A percentile compares a stretch with the other conserved stretches of the same genome.
phyloP scores from a whole-genome alignment of 169 alveolate species.

The Cryptosporidium ryanae region DNA sequence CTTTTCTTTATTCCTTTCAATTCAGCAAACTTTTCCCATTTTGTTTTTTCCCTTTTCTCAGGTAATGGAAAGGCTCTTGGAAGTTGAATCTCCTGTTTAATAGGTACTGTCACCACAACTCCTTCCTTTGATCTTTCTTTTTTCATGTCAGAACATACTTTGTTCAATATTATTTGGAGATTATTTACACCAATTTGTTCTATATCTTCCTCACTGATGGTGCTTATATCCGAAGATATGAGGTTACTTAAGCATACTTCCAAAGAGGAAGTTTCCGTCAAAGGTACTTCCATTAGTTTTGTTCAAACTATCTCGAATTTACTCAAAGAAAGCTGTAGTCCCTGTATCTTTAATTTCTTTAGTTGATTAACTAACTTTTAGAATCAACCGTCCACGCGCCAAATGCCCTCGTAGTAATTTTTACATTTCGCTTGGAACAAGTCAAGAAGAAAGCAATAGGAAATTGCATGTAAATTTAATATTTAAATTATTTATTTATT shows the following conservation, averaged over 20 bases:
- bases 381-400: too few species aligned
- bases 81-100: constrained; percentile 37
- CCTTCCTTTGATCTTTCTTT: constrained; percentile 70
- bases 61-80: constrained; percentile 72
- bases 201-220: constrained; percentile 25
- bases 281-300: not conserved
- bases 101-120: constrained; percentile 28
- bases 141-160: constrained; percentile 18
- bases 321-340: too few species aligned
- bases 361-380: too few species aligned
- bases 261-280: not conserved
- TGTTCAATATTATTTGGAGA: constrained; percentile 31
- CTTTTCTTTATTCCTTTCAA: constrained; percentile 82
- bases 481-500: too few species aligned
- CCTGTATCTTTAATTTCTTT: too few species aligned
- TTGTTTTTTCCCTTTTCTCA: constrained; percentile 77
- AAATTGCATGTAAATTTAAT: too few species aligned
- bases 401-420: too few species aligned
- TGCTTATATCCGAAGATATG: constrained; percentile 28
- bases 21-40: constrained; percentile 88
- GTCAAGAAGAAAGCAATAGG: too few species aligned
- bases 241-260: constrained; percentile 65
- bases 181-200: constrained; percentile 38
- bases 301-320: too few species aligned
- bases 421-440: too few species aligned